Percentiles rank a stretch among this genome's conserved stretches.
Conservation (phyloP, 306 rosid genomes). For the Nissolia schottii region DNA sequence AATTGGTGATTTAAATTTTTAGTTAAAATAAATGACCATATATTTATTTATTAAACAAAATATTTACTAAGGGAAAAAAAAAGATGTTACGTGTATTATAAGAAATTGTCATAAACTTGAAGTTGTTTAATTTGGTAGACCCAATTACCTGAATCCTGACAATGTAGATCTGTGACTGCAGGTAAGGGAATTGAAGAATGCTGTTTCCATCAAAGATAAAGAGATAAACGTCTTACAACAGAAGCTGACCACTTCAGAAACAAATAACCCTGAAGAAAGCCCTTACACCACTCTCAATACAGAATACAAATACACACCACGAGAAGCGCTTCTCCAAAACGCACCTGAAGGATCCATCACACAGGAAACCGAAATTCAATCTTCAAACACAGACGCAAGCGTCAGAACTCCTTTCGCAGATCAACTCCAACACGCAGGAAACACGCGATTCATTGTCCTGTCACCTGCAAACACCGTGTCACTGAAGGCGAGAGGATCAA, state of each 20-base stretch:
- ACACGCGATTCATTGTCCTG: constrained; percentile 1
- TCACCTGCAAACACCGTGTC: constrained; percentile 15
- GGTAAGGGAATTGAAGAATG: constrained; percentile 60
- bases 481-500: constrained; percentile 18
- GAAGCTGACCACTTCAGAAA: constrained; percentile 31
- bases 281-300: constrained; percentile 27
- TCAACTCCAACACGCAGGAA: not conserved
- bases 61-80: too few species aligned
- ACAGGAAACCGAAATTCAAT: constrained; percentile 22
- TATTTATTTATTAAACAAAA: too few species aligned
- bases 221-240: constrained; percentile 51
- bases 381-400: constrained; percentile 25
- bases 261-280: constrained; percentile 36
- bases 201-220: constrained; percentile 50
- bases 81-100: too few species aligned
- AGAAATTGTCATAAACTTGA: too few species aligned
- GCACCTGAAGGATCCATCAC: constrained; percentile 20
- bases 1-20: too few species aligned
- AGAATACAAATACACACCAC: constrained; percentile 34
- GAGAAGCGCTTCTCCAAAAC: constrained; percentile 30
- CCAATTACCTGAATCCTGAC: not conserved
- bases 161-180: not conserved
- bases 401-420: constrained; percentile 20
- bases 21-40: too few species aligned
- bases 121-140: too few species aligned